phyloP scores from a whole-genome alignment of 2,329 filamentous ascomycete genomes.

The Septoria linicola region DNA sequence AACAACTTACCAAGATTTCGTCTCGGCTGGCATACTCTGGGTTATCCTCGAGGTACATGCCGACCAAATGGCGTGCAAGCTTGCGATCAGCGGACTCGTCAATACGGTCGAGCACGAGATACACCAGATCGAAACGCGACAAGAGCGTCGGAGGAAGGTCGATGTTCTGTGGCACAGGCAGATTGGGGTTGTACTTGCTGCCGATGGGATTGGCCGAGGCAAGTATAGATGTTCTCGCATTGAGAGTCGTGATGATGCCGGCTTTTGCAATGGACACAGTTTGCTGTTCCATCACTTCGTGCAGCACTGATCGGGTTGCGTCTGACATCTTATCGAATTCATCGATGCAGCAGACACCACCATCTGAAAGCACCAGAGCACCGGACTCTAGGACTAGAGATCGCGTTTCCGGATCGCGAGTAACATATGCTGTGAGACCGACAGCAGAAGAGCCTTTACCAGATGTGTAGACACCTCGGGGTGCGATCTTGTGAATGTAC shows the following conservation, averaged over 20 bases:
- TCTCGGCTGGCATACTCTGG: constrained; percentile 77
- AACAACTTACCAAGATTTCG: constrained; percentile 72
- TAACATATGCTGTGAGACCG: constrained; percentile 75
- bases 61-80: constrained; percentile 86
- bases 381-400: constrained; percentile 74
- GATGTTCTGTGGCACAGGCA: constrained; percentile 97
- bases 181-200: constrained; percentile 92
- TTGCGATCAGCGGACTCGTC: constrained; percentile 88
- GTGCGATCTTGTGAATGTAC: constrained; percentile 97
- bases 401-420: constrained; percentile 69
- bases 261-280: constrained; percentile 77
- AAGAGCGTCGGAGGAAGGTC: constrained; percentile 92
- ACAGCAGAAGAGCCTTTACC: constrained; percentile 75
- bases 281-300: constrained; percentile 81
- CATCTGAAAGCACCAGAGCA: constrained; percentile 70
- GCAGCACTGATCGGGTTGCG: constrained; percentile 68
- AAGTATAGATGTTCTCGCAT: constrained; percentile 91
- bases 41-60: constrained; percentile 94
- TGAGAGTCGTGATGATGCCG: constrained; percentile 82
- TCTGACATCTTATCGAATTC: constrained; percentile 82
- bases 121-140: constrained; percentile 94
- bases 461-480: constrained; percentile 76
- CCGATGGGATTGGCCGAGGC: constrained; percentile 98
- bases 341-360: constrained; percentile 75
- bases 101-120: constrained; percentile 89